Conservation (phyloP, 2,329 filamentous ascomycete genomes). For the Pseudogymnoascus sp. region DNA sequence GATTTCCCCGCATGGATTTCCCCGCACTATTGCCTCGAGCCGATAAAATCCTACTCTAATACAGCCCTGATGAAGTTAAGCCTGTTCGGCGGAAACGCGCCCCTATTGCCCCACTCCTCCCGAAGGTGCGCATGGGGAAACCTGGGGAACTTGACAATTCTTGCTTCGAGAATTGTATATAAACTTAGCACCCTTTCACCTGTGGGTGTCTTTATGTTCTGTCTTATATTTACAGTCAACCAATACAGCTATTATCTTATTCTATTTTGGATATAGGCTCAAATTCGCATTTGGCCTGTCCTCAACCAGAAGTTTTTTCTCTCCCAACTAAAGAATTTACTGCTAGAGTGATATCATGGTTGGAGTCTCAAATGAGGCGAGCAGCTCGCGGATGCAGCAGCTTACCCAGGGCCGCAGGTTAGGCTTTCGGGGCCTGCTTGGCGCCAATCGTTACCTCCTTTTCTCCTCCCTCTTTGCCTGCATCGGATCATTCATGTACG, state of each 20-base stretch:
- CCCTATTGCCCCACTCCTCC: background rate
- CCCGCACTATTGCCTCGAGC: background rate
- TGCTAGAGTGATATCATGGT: background rate
- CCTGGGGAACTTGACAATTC: background rate
- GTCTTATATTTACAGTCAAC: background rate
- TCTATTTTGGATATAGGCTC: background rate
- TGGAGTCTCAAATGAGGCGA: background rate
- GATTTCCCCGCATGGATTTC: background rate
- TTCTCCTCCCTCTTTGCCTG: constrained; percentile 30
- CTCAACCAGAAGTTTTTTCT: background rate
- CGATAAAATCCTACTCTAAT: background rate
- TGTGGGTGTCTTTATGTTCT: background rate
- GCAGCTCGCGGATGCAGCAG: constrained; percentile 13
- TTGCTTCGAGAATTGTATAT: background rate
- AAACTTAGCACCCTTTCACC: background rate
- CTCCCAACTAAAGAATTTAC: background rate
- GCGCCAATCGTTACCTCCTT: constrained; percentile 7
- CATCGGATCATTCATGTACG: constrained; percentile 36
- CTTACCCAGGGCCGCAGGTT: constrained; percentile 7
- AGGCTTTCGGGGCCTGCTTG: constrained; percentile 7
- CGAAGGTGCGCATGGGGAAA: background rate
- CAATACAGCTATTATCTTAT: background rate
- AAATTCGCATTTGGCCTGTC: background rate
- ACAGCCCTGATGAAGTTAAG: background rate
- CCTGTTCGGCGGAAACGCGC: background rate